Conservation (phyloP, 441 rosid species). For the Corymbia citriodora region DNA sequence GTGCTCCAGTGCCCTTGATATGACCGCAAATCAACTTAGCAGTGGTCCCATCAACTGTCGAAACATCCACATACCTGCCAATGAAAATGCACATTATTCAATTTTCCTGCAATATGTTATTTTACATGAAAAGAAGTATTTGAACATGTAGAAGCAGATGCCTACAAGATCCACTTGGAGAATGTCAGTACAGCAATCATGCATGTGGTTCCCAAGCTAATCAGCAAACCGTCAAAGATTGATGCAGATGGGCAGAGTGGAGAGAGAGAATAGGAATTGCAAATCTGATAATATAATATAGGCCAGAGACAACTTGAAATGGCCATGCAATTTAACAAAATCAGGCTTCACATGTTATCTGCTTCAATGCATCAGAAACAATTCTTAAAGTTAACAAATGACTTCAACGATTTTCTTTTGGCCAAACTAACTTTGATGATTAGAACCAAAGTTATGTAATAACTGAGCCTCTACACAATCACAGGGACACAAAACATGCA, state of each 20-base stretch:
- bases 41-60: constrained; percentile 84
- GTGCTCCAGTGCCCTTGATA: constrained; percentile 65
- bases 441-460: background rate
- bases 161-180: background rate
- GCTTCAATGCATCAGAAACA: background rate
- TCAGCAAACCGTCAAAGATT: background rate
- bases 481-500: background rate
- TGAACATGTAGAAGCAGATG: background rate
- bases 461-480: background rate
- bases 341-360: background rate
- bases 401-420: background rate
- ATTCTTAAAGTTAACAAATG: background rate
- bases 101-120: background rate
- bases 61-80: constrained; percentile 81
- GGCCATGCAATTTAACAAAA: background rate
- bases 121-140: background rate
- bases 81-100: background rate
- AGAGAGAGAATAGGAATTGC: background rate
- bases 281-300: background rate
- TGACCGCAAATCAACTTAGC: constrained; percentile 53
- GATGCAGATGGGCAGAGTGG: background rate
- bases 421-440: background rate
- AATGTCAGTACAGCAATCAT: background rate
- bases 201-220: background rate
- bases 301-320: background rate